Base-by-base conservation (phyloP, 1,284 basidiomycete genomes). In the Ustilago nuda region DNA sequence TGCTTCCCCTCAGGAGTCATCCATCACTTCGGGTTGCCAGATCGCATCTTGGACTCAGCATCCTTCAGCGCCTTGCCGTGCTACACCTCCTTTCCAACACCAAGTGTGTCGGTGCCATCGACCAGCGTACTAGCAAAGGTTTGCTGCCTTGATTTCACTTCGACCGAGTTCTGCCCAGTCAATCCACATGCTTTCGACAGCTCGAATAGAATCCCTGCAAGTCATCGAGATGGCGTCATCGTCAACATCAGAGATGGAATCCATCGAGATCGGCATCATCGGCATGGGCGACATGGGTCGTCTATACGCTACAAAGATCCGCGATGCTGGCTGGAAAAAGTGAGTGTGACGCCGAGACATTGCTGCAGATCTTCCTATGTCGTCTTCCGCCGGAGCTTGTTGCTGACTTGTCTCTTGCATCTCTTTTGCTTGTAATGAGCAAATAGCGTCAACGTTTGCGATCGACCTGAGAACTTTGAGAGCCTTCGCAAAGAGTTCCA, bases 291-390 rank as follows among this genome's bases (percentile, higher is more conserved):
- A 94, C 70, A 99, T 98, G 96, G 96, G 96, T 4, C 89, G 89
- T 79, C 93, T 99, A 92, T 99, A 98, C 86, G 94, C 95, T 0
- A 89, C 89, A 43, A 87, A 89, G 46, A 88, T 98, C 39, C 90
- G 90, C 8, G 88, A 89, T 9, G 94, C 92, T 2, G 95, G 94
- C 1, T 94, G 92, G 87, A 92, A 91, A 60, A 66, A 75, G 48
- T 50, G 27, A 50, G 48, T 50, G 13, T 33, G 48, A 50, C 30
- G 27, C 8, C 23, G 48, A 50, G 13, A 32, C 15, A 33, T 12
- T 32, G 15, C 48, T 50, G 48, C 48, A 50, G 48, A 13, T 19
- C 11, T 8, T 27, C 6, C 8, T n/a, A 32, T 32, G 48, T 50
- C 7, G 48, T 94, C 56, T 53, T 35, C 60, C 50, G 15, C 36